Conservation (phyloP, 78 protist species). For the Dictyostelium brefeldianum region DNA sequence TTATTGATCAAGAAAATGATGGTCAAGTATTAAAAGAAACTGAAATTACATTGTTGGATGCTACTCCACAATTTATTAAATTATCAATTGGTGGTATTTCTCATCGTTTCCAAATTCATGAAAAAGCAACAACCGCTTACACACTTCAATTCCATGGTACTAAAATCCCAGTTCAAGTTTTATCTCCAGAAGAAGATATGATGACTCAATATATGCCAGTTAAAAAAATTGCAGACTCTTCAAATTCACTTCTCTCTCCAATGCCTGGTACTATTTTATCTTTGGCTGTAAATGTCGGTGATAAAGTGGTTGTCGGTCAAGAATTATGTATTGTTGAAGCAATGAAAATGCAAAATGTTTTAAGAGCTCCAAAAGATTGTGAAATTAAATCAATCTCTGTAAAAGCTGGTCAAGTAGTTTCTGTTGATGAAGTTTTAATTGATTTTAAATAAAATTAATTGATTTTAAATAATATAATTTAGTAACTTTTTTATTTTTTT, state of each 20-base stretch:
- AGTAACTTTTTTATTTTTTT: no score
- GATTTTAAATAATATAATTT: no score
- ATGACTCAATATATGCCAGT: conserved; percentile 84
- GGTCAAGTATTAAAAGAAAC: conserved; percentile 1
- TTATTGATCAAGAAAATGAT: conserved; percentile 39
- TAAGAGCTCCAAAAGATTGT: conserved; percentile 91
- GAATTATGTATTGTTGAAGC: conserved; percentile 97
- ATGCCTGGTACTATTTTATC: conserved; percentile 93
- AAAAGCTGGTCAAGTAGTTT: conserved; percentile 65
- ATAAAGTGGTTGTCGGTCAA: conserved; percentile 87
- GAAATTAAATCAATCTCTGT: conserved; percentile 80
- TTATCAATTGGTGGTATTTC: conserved; percentile 22
- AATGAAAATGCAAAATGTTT: conserved; percentile 98
- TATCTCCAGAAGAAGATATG: conserved; percentile 38
- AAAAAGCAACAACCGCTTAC: conserved; percentile 7
- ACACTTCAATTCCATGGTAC: conserved; percentile 84
- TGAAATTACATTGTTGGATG: conserved; percentile 8
- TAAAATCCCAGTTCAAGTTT: conserved; percentile 53
- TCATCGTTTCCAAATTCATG: conserved; percentile 66
- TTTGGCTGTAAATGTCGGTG: conserved; percentile 89
- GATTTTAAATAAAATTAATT: conserved; percentile 77
- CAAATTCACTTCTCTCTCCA: conserved; percentile 88
- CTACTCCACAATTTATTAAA: conserved; percentile 30
- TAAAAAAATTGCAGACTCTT: conserved; percentile 58
- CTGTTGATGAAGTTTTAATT: conserved; percentile 72